A percentile compares a stretch with the other conserved stretches of the same genome.
These are phyloP conservation scores for Choiromyces venosus DNA, from an alignment of 495 filamentous ascomycete genomes.

Conservation along the genomic window DNA sequence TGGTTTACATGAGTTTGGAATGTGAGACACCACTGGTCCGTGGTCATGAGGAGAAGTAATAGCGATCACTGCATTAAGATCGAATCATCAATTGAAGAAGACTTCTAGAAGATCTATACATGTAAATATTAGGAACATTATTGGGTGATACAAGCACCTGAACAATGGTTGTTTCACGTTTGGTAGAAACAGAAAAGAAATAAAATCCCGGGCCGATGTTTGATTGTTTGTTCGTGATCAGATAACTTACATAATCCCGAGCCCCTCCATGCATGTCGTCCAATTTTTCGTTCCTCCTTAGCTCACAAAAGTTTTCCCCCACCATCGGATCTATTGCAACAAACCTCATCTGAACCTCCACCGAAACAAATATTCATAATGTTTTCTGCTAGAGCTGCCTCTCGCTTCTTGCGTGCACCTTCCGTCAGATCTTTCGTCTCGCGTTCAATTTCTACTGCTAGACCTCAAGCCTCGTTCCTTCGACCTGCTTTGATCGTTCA, in stretches of 20 bases:
- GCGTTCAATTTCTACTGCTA: conserved; percentile 16
- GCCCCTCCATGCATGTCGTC: neutral
- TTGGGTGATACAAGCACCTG: neutral
- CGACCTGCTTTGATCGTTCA: conserved; percentile 6
- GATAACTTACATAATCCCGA: neutral
- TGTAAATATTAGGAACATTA: neutral
- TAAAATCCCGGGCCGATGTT: neutral
- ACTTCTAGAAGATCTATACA: neutral
- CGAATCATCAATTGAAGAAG: neutral
- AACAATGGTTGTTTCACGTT: neutral
- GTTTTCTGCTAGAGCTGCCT: conserved; percentile 31
- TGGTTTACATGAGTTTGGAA: neutral
- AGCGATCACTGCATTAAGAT: neutral
- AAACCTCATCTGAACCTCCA: neutral
- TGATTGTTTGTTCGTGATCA: neutral
- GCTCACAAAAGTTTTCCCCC: neutral
- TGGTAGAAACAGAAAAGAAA: neutral
- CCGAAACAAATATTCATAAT: conserved; percentile 15
- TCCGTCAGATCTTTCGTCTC: conserved; percentile 4
- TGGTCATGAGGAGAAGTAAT: neutral
- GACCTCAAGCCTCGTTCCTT: conserved; percentile 10
- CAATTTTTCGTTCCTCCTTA: neutral
- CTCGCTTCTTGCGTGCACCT: conserved; percentile 23
- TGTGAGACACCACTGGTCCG: neutral
- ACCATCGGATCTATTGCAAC: neutral